Evolutionary conservation across 768 basidiomycete species (phyloP), one percentile per base, ranked within the genome.

Genomic region (Krasilnikovozyma curviuscula): DNA sequence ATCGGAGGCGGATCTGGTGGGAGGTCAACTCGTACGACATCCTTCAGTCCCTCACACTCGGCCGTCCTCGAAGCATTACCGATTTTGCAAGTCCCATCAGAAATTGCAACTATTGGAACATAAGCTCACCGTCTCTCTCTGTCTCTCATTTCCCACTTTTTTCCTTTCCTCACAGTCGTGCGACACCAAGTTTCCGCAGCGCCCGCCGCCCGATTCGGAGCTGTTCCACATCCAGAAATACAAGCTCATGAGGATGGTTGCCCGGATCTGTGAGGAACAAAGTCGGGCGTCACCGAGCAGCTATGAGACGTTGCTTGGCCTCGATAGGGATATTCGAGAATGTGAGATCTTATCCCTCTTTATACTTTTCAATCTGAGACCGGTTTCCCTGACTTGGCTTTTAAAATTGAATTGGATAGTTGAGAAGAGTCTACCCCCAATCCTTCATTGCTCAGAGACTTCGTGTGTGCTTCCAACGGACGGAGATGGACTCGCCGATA

Each of bases 391-490:
- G 3, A 39, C 32, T 33, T 33, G 10, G n/a, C 10, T n/a, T 9
- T 9, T 10, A n/a, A 33, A 33, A 33, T n/a, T n/a, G 9, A n/a
- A 10, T 33, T 9, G n/a, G 32, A n/a, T 33, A 32, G 39, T 48
- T 27, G 47, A 48, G 31, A 43, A 28, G 35, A 29, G 40, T 19
- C 43, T 50, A 1, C 49, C 49, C 8, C 35, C 49, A 3, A 28
- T 29, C 14, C 38, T 50, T 3, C 49, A 50, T 27, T 50, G 49
- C 35, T 31, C 37, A 1, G 49, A 50, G 14, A 44, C 18, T 37
- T 37, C 35, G 35, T 50, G 49, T 35, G 49, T 50, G 18, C 44
- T 50, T 3, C 49, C 49, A 7, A 44, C 43, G 19, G 49, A 50
- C 39, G 49, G 49, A 5, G 41, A 50, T 12, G 49, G 42, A 9